Evolutionary conservation across 495 filamentous ascomycete species (phyloP).

Genomic region (Lasiosphaeris hirsuta): DNA sequence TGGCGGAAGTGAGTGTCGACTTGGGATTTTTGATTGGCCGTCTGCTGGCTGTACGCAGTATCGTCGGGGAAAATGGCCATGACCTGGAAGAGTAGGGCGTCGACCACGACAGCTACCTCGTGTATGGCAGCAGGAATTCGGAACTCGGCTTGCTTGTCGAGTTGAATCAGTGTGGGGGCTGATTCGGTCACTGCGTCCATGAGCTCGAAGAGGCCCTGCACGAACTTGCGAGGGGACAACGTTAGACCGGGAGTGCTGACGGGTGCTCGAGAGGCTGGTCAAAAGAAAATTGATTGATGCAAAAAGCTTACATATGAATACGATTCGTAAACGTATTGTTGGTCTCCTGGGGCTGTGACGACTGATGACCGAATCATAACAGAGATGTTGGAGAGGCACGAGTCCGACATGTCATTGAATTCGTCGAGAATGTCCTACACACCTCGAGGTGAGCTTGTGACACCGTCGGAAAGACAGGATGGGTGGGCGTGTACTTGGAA

Average conservation of each 20-base stretch:
- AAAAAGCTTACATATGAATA: constrained; percentile 20
- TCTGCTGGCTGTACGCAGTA: constrained; percentile 17
- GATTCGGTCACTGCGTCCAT: constrained; percentile 16
- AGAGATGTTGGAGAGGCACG: constrained; percentile 23
- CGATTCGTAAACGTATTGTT: constrained; percentile 21
- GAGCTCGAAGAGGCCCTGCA: constrained; percentile 23
- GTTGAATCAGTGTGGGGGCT: constrained; percentile 14
- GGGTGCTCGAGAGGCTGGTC: neutral
- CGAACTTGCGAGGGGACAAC: constrained; percentile 6
- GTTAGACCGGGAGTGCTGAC: neutral
- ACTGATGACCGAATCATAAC: constrained; percentile 23
- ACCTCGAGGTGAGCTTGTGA: neutral
- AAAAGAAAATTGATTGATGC: neutral
- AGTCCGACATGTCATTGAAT: constrained; percentile 24
- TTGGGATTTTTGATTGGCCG: constrained; percentile 22
- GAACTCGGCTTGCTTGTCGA: constrained; percentile 26
- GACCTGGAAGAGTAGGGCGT: constrained; percentile 18
- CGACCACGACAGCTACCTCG: constrained; percentile 16
- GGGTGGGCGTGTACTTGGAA: constrained; percentile 15
- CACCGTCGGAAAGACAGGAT: neutral
- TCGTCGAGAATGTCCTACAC: constrained; percentile 23
- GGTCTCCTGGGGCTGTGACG: constrained; percentile 12
- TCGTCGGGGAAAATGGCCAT: constrained; percentile 20
- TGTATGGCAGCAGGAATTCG: constrained; percentile 19
- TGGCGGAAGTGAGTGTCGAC: constrained; percentile 22